Evolutionary conservation across 768 basidiomycete genomes (phyloP).

Genomic region (Auricularia sp.): DNA sequence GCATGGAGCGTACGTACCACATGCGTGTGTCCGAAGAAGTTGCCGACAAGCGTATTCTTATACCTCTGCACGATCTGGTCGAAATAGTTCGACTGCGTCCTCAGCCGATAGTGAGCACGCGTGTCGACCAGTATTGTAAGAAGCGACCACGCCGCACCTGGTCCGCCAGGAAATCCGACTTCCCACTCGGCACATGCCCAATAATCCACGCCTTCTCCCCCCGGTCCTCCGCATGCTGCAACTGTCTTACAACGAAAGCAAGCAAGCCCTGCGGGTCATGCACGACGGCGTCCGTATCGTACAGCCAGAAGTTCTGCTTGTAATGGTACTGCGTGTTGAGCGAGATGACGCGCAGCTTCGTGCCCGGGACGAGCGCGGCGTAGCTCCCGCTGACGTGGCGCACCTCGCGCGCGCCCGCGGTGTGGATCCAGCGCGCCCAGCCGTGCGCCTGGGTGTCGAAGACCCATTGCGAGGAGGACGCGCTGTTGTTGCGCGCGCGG

Average conservation of each 20-base stretch:
- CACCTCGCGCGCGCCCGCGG: constrained; percentile 32
- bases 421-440: constrained; percentile 45
- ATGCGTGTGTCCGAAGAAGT: constrained; percentile 56
- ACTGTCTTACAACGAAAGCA: constrained; percentile 39
- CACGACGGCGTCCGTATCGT: constrained; percentile 32
- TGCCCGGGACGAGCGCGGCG: constrained; percentile 36
- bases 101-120: not conserved
- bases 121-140: not conserved
- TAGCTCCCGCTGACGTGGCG: constrained; percentile 46
- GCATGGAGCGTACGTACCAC: constrained; percentile 22
- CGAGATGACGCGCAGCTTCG: constrained; percentile 44
- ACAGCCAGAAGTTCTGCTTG: constrained; percentile 52
- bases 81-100: constrained; percentile 46
- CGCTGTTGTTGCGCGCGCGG: constrained; percentile 22
- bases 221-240: constrained; percentile 49
- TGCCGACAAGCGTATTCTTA: constrained; percentile 44
- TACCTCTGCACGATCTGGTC: constrained; percentile 54
- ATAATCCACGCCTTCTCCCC: constrained; percentile 55
- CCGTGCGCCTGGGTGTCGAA: constrained; percentile 41
- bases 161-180: constrained; percentile 37
- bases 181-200: constrained; percentile 47
- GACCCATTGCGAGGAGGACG: constrained; percentile 39
- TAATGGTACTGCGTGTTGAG: constrained; percentile 56
- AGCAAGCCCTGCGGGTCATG: constrained; percentile 54
- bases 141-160: constrained; percentile 26